These are phyloP conservation scores for Phialemonium atrogriseum DNA, from an alignment of 2,329 filamentous ascomycete genomes.

Conservation along the genomic window DNA sequence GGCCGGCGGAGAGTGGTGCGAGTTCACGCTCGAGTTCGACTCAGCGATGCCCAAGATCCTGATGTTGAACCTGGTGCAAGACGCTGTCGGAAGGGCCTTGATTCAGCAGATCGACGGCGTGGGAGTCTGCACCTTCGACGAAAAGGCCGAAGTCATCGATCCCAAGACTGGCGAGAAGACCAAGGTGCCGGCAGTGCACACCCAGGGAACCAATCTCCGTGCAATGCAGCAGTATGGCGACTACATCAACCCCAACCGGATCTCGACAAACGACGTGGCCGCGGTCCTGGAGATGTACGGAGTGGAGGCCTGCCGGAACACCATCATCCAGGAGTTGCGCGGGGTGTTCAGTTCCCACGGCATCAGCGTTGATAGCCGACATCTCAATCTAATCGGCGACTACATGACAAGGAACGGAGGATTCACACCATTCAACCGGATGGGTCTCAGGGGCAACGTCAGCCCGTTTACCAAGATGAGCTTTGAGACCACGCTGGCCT, in stretches of 20 bases:
- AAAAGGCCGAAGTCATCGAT: slow-evolving; percentile 46
- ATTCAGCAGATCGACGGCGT: slow-evolving; percentile 82
- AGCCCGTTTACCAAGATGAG: slow-evolving; percentile 98
- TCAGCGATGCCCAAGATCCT: slow-evolving; percentile 78
- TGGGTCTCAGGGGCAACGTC: slow-evolving; percentile 74
- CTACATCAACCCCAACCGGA: slow-evolving; percentile 75
- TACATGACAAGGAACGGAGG: slow-evolving; percentile 93
- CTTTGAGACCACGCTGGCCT: slow-evolving; percentile 93
- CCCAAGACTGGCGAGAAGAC: slow-evolving; percentile 37
- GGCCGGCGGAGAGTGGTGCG: slow-evolving; percentile 62
- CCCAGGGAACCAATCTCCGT: slow-evolving; percentile 76
- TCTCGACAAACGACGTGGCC: slow-evolving; percentile 88
- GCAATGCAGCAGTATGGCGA: slow-evolving; percentile 87
- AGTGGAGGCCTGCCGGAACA: slow-evolving; percentile 82
- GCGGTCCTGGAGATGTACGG: slow-evolving; percentile 81
- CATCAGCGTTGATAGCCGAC: slow-evolving; percentile 84
- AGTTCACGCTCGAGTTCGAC: slow-evolving; percentile 77
- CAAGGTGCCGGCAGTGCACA: slow-evolving; percentile 56
- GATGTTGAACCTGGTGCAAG: slow-evolving; percentile 84
- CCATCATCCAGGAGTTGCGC: slow-evolving; percentile 79
- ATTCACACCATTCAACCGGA: slow-evolving; percentile 88
- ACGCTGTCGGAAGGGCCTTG: slow-evolving; percentile 67
- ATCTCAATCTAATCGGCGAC: slow-evolving; percentile 92
- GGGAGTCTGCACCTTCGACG: slow-evolving; percentile 59
- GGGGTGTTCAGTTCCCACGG: slow-evolving; percentile 84